Base-by-base conservation (phyloP, 805 yeast species). In the Candida succiphila region DNA sequence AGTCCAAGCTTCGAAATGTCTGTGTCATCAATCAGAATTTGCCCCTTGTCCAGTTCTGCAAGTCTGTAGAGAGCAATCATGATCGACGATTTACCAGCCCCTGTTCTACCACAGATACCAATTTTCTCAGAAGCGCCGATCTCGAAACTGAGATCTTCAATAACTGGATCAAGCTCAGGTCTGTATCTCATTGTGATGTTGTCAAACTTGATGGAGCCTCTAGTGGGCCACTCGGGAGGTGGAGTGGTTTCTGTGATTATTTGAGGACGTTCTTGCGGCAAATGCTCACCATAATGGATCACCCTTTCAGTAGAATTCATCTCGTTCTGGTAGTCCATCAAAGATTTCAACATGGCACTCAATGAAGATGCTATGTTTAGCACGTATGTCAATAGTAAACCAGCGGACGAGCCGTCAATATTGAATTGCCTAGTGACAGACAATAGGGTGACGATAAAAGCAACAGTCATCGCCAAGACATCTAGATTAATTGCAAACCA, bases 51-150 rank as follows among this genome's bases (percentile, higher is more conserved):
- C 23, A 78, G 54, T 48, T 84, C 94, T 29, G 69, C 60, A 24
- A 83, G 58, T 42, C 94, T 66, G 56, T 78, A 83, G 33, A 83
- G 57, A 0, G 85, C 81, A 24, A 74, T 65, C 75, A 80, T 76
- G 34, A 84, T 74, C 2, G 88, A 74, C 13, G 84, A 74, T 52
- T 83, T 83, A 34, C 83, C 83, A 31, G 82, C 81, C 33, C 83
- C 83, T 1, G 82, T 76, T 51, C 81, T 63, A 35, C 83, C 83
- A 60, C 80, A 74, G 34, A 75, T 72, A 34, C 82, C 83, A 40
- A 75, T 61, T 45, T 74, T 74, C 46, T 69, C 74, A 19, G 76
- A 72, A 6, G 72, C 69, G 27, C 60, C 56, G 10, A 73, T 55
- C 12, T 56, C 54, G 29, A 80, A 58, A 26, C 54, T 53, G 34